Base-by-base conservation (phyloP, 116 monocot species). In the Zostera marina region DNA sequence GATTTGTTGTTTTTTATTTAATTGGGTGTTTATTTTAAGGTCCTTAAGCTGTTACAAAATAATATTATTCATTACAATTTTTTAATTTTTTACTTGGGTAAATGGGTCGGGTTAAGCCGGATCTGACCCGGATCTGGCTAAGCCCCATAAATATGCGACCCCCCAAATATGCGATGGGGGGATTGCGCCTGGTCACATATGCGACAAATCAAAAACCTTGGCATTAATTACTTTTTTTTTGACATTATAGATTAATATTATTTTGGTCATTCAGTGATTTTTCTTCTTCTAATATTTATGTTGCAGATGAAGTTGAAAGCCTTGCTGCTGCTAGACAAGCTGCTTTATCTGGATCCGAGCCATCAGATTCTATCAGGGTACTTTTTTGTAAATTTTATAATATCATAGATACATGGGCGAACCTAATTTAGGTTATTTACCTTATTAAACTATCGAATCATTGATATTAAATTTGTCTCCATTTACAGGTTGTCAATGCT, bases 271-370 rank as follows among this genome's bases (percentile, higher is more conserved):
- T 51, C n/a, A 51, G 21, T 16, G 16, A 21, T n/a, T 51, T n/a
- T n/a, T n/a, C n/a, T n/a, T 51, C n/a, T 51, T 16, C 21, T 51
- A 21, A 17, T 19, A 16, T 21, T 19, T 7, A 9, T 58, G 41
- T 8, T 77, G 26, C 63, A 98, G 98, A 98, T 86, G 98, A 98
- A 80, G 98, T 98, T 51, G 90, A 98, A 80, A 98, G 90, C 68
- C 90, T 98, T 73, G 90, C 90, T 68, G 90, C 90, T 79, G 90
- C 90, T 12, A 78, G 98, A 71, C 80, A 98, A 17, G 90, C 98
- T 56, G 90, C 90, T 16, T 68, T 98, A 42, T 98, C 98, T 71
- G 98, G 98, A 52, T 90, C 90, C 42, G 98, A 98, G 68, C 90
- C 90, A 46, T 98, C 90, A 64, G 98, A 98, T 56, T 98, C 98